phyloP scores from a whole-genome alignment of 108 stramenopile species.

The Pseudonitzschia delicatissima region DNA sequence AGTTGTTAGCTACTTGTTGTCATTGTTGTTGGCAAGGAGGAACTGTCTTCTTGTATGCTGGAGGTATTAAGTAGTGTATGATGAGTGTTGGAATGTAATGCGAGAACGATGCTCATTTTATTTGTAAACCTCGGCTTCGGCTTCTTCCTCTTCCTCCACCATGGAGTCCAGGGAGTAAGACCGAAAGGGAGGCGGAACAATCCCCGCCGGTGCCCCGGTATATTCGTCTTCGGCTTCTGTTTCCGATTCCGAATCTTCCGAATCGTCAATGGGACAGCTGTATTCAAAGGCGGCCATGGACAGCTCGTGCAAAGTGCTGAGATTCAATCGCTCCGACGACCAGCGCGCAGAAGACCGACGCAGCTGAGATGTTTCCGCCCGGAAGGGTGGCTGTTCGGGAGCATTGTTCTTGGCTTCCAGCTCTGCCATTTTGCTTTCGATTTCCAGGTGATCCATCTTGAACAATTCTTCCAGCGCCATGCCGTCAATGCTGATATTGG shows the following conservation, averaged over 20 bases:
- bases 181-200: not conserved
- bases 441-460: too few species aligned
- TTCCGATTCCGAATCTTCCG: not conserved
- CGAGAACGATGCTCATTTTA: too few species aligned
- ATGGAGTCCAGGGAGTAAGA: not conserved
- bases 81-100: too few species aligned
- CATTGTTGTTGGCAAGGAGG: too few species aligned
- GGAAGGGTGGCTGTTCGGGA: not conserved
- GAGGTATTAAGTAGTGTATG: too few species aligned
- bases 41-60: too few species aligned
- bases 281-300: slow-evolving; percentile 3
- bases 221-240: not conserved
- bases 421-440: not conserved
- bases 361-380: not conserved
- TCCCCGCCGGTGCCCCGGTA: too few species aligned
- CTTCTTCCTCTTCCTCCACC: not conserved
- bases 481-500: not conserved
- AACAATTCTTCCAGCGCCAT: not conserved
- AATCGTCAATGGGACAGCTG: not conserved
- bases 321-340: not conserved
- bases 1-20: too few species aligned
- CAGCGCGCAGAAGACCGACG: too few species aligned
- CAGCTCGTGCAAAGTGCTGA: not conserved
- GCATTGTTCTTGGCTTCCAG: not conserved
- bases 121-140: too few species aligned